These are phyloP conservation scores for Boechera retrofracta DNA, from an alignment of 345 rosid species.

Conservation along the genomic window DNA sequence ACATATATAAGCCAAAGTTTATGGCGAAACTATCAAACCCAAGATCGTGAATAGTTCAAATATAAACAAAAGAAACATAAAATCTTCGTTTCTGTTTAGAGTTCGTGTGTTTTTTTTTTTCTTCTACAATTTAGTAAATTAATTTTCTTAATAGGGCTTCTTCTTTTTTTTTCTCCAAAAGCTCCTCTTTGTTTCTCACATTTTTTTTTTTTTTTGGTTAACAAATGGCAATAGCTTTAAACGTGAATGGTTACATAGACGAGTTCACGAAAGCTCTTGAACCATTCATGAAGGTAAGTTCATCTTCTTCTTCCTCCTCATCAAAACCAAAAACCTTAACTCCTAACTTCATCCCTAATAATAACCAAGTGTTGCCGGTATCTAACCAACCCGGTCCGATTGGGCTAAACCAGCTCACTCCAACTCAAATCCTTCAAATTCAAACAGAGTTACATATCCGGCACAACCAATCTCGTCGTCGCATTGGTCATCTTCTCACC, in stretches of 20 bases:
- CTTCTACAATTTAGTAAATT: background rate
- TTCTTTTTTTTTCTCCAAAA: background rate
- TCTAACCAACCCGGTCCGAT: slow-evolving; percentile 55
- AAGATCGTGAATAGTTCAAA: slow-evolving; percentile 30
- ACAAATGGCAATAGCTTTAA: slow-evolving; percentile 51
- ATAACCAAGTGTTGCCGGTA: slow-evolving; percentile 12
- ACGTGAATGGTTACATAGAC: slow-evolving; percentile 51
- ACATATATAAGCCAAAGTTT: slow-evolving; percentile 34
- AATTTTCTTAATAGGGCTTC: slow-evolving; percentile 1
- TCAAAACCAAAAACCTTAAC: slow-evolving; percentile 3
- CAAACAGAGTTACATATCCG: slow-evolving; percentile 57
- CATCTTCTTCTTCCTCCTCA: slow-evolving; percentile 45
- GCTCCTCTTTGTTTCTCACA: slow-evolving; percentile 4
- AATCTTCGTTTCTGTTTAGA: background rate
- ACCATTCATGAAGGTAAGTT: slow-evolving; percentile 65
- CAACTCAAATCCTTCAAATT: slow-evolving; percentile 73
- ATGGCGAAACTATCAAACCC: slow-evolving; percentile 35
- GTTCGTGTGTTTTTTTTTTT: no score
- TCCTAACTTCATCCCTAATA: slow-evolving; percentile 8
- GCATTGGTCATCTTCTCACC: slow-evolving; percentile 38
- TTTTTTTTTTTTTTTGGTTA: background rate
- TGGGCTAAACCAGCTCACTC: slow-evolving; percentile 69
- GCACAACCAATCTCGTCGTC: slow-evolving; percentile 38
- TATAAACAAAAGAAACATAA: slow-evolving; percentile 9
- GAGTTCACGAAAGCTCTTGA: slow-evolving; percentile 71